Conservation (phyloP, 2,329 filamentous ascomycete genomes). For the Alternaria sp. region DNA sequence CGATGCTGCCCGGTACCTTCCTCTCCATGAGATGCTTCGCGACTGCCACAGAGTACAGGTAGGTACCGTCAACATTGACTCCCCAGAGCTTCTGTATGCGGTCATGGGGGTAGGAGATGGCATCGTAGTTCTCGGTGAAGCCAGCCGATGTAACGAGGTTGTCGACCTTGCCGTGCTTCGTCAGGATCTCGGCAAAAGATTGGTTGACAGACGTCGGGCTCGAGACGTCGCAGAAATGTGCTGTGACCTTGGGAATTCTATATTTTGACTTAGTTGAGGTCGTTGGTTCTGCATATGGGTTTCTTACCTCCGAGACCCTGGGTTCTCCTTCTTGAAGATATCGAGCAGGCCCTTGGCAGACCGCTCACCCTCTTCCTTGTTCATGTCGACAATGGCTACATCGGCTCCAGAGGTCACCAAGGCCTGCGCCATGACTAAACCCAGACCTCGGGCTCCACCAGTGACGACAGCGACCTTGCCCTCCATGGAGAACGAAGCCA, state of each 20-base stretch:
- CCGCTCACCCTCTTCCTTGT: conserved; percentile 83
- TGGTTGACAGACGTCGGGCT: conserved; percentile 77
- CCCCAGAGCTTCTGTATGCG: conserved; percentile 92
- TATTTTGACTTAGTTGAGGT: conserved; percentile 1
- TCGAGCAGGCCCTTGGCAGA: conserved; percentile 77
- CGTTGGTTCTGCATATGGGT: neutral
- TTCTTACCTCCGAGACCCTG: conserved; percentile 69
- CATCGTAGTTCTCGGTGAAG: conserved; percentile 95
- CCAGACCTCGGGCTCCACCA: conserved; percentile 86
- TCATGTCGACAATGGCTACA: conserved; percentile 91
- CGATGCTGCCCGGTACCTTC: conserved; percentile 80
- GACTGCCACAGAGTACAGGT: conserved; percentile 82
- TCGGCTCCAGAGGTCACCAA: conserved; percentile 87
- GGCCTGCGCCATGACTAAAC: conserved; percentile 90
- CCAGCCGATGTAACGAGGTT: conserved; percentile 94
- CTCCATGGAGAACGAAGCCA: conserved; percentile 85
- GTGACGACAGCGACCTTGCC: conserved; percentile 85
- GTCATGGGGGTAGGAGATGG: conserved; percentile 87
- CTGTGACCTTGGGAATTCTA: conserved; percentile 81
- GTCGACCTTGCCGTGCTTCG: conserved; percentile 81
- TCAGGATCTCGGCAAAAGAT: conserved; percentile 73
- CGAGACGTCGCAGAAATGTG: conserved; percentile 88
- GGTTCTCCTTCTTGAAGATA: conserved; percentile 79
- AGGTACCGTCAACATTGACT: conserved; percentile 93
- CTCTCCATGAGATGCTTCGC: conserved; percentile 88